Conservation (phyloP, 163 green algal species). For the Chlorella variabilis region DNA sequence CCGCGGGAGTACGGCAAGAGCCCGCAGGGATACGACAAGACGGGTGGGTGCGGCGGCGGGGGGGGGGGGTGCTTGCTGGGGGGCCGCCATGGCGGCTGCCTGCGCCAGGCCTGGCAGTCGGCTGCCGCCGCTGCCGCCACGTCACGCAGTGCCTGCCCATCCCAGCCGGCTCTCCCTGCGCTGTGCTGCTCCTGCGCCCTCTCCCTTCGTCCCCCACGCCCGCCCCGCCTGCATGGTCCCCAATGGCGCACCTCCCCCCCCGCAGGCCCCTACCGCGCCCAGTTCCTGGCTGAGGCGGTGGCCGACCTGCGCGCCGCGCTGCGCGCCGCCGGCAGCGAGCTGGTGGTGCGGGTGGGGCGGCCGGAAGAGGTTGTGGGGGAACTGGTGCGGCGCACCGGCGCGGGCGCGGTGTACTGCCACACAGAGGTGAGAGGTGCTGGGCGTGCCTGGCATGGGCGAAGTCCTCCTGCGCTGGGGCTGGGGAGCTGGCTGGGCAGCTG, state of each 20-base stretch:
- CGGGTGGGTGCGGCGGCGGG: constrained; percentile 17
- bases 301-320: constrained; percentile 45
- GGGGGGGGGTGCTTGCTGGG: too few relatives aligned
- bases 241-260: neutral
- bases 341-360: constrained; percentile 49
- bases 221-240: neutral
- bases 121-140: too few relatives aligned
- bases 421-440: constrained; percentile 57
- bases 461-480: neutral
- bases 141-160: too few relatives aligned
- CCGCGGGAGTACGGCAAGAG: constrained; percentile 44
- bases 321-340: constrained; percentile 36
- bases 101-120: too few relatives aligned
- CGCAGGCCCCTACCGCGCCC: constrained; percentile 41
- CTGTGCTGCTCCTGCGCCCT: too few relatives aligned
- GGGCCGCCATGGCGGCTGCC: too few relatives aligned
- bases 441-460: constrained; percentile 14
- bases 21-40: constrained; percentile 43
- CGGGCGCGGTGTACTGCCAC: constrained; percentile 59
- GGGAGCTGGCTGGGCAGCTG: neutral
- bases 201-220: neutral
- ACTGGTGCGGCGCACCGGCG: constrained; percentile 48
- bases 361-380: constrained; percentile 48
- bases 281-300: constrained; percentile 51
- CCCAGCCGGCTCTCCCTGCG: too few relatives aligned